Base-by-base conservation (phyloP, 352 stramenopile genomes). In the Paralagenidium karlingii region DNA sequence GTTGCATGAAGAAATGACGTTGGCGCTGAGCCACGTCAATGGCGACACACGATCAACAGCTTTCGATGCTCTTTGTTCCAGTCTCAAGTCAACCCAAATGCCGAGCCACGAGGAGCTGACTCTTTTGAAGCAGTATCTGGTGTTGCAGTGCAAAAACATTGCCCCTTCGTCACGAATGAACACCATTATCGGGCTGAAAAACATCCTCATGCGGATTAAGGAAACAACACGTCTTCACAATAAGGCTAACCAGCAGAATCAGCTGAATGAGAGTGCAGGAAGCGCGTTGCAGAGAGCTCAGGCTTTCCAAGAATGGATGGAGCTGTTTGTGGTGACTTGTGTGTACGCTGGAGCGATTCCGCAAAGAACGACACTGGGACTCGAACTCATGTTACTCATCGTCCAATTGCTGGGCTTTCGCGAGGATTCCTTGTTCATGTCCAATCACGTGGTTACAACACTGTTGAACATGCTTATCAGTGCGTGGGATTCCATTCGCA, bases 381-480 rank as follows among this genome's bases (percentile, higher is more conserved):
- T 90, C 3, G 69, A 87, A 34, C 58, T 90, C 26, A 43, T 87
- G 22, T 47, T 79, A 13, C 50, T 87, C 10, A 82, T 83, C 40
- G 28, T 77, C 16, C 70, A 90, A 32, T 49, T 90, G 5, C 84
- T 89, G 49, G 66, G 71, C n/a, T 42, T 82, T 11, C 30, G 40
- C 11, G 29, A 47, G 18, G 40, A 50, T 24, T 52, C 52, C 24
- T 30, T 77, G 5, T 50, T 86, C 38, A 38, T 68, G 47, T 76
- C 63, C 4, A 42, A 61, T 10, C 70, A 84, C 45, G 75, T 80
- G 53, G 58, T 83, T 24, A 82, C 69, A 11, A 65, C 49, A 16
- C 55, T 90, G 18, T 46, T 90, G 13, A 82, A 87, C 49, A 71
- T 82, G 52, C 66, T 90, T 18, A 73, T 82, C 28, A 82, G 70